Base-by-base conservation (phyloP, 768 basidiomycete genomes). In the Macrocybe gigantea region DNA sequence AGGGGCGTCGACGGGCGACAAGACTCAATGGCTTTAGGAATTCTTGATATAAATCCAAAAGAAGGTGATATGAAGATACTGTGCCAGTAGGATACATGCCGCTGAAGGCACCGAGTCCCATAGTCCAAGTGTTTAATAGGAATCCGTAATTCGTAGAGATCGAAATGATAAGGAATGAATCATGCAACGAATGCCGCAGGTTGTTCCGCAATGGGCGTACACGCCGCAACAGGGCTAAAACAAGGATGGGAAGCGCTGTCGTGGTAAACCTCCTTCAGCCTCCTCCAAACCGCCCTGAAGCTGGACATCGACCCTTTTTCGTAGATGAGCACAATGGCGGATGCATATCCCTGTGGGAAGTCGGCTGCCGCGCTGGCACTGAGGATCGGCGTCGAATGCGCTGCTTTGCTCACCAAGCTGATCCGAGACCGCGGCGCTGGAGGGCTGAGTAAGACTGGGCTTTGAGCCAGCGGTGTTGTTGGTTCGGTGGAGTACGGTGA, bases 261-360 rank as follows among this genome's bases (percentile, higher is more conserved):
- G 33, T 66, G 70, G 79, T 90, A 93, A 53, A 80, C 77, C 36
- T 82, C 79, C 59, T 83, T 78, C 55, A 94, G 63, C 53, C 78
- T 77, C 59, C 78, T 78, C 72, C 85, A 89, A 8, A 93, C 72
- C 5, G 75, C 69, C 64, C 83, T 85, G 71, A 96, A 95, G 40
- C 88, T 84, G 47, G 90, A 85, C 60, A 87, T 75, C 5, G 92
- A 89, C 22, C 94, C 94, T 65, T 93, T 96, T 72, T 96, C 93
- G 53, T 89, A 83, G 15, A 88, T 77, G 56, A 98, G 68, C 47
- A 83, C 81, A 51, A 94, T 77, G 38, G 80, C 81, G 38, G 86
- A 88, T 47, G 59, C 51, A 54, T 67, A 69, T 1, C 70, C 74
- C 9, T 63, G 60, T 9, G 73, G 71, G 37, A 70, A 60, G 45